Conservation (phyloP, 495 filamentous ascomycete genomes). For the Trichoderma gamsii region DNA sequence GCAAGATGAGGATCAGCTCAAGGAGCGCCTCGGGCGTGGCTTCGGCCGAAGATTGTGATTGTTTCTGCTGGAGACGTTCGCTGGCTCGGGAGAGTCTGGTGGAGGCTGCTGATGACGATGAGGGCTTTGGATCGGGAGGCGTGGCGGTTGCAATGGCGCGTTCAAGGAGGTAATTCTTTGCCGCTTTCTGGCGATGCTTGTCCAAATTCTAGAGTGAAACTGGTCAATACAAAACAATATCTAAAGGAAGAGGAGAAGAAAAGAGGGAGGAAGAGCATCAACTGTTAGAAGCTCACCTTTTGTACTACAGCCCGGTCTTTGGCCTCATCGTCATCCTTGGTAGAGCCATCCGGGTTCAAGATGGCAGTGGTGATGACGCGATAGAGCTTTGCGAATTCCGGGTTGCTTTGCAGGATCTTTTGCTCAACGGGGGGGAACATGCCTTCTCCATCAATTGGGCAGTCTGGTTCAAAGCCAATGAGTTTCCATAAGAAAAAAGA, state of each 20-base stretch:
- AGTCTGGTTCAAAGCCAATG: background rate
- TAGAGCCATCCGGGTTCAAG: conserved; percentile 58
- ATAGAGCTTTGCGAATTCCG: conserved; percentile 59
- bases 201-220: conserved; percentile 33
- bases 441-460: conserved; percentile 16
- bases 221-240: background rate
- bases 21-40: conserved; percentile 30
- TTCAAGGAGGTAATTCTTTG: conserved; percentile 35
- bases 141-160: conserved; percentile 32
- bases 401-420: conserved; percentile 54
- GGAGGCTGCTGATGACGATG: conserved; percentile 19
- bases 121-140: conserved; percentile 18
- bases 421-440: conserved; percentile 66
- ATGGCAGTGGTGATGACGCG: conserved; percentile 51
- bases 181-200: conserved; percentile 33
- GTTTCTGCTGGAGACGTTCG: conserved; percentile 15
- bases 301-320: conserved; percentile 48
- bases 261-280: background rate
- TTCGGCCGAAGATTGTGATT: background rate
- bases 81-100: conserved; percentile 22
- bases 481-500: background rate
- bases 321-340: conserved; percentile 45
- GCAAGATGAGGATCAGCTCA: conserved; percentile 40
- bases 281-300: conserved; percentile 34
- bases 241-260: background rate